These are phyloP conservation scores for Aphanomyces invadans DNA, from an alignment of 352 stramenopile genomes.

Conservation along the genomic window DNA sequence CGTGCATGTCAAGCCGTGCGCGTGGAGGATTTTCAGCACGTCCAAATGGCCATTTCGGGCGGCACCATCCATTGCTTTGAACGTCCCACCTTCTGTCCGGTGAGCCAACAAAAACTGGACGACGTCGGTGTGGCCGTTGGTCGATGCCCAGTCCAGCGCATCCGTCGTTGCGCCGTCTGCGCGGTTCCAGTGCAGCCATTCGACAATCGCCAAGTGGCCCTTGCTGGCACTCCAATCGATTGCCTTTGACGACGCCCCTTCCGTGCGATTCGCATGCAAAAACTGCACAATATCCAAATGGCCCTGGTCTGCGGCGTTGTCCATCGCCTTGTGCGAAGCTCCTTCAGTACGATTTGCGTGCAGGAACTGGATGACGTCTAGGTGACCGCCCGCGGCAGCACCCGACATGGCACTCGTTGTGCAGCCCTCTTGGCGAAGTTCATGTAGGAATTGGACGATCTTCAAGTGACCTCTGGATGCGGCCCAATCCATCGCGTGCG, in stretches of 20 bases:
- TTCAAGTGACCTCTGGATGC: not conserved
- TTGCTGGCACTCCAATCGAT: not conserved
- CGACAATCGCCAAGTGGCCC: not conserved
- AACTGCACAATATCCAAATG: slow-evolving; percentile 16
- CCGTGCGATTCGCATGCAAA: not conserved
- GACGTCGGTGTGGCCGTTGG: not conserved
- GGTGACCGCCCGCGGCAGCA: slow-evolving; percentile 16
- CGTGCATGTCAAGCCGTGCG: not conserved
- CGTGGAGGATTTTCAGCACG: slow-evolving; percentile 1
- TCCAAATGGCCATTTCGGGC: not conserved
- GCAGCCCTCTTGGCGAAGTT: not conserved
- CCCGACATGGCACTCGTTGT: slow-evolving; percentile 24
- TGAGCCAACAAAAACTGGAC: not conserved
- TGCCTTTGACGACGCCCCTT: not conserved
- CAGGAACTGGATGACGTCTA: slow-evolving; percentile 22
- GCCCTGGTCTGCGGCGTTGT: not conserved
- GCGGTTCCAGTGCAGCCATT: not conserved
- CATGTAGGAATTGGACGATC: slow-evolving; percentile 11
- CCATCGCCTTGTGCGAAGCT: not conserved
- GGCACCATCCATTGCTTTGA: not conserved
- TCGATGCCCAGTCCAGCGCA: not conserved
- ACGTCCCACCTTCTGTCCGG: not conserved
- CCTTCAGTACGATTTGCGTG: not conserved
- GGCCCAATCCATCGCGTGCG: slow-evolving; percentile 5
- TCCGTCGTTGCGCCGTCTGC: not conserved